These are phyloP conservation scores for Ostreobium quekettii DNA, from an alignment of 139 green algal genomes.

Conservation along the genomic window DNA sequence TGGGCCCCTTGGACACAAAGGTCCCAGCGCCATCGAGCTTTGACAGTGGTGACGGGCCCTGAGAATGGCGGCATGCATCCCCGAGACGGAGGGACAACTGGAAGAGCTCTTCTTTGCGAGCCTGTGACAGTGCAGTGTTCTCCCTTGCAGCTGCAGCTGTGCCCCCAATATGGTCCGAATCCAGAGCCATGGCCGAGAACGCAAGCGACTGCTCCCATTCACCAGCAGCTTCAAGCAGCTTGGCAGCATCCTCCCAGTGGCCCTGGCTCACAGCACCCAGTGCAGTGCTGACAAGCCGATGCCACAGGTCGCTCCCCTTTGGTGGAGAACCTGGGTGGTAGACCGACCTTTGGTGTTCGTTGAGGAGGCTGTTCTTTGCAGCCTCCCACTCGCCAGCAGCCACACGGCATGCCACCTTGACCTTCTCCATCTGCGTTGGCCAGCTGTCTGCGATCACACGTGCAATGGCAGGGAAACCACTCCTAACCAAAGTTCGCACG, in stretches of 20 bases:
- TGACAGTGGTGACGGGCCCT: no score
- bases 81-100: background rate
- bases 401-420: constrained; percentile 19
- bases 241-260: background rate
- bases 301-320: constrained; percentile 4
- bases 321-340: constrained; percentile 3
- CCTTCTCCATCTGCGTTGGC: background rate
- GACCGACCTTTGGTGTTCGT: constrained; percentile 11
- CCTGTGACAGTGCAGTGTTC: background rate
- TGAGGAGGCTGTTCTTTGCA: background rate
- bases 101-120: background rate
- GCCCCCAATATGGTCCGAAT: background rate
- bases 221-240: constrained; percentile 3
- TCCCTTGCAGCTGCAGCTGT: background rate
- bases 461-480: constrained; percentile 12
- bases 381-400: constrained; percentile 9
- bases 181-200: background rate
- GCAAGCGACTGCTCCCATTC: constrained; percentile 13
- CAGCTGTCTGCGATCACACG: constrained; percentile 3
- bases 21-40: background rate
- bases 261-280: constrained; percentile 3
- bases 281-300: constrained; percentile 1
- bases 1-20: background rate
- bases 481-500: constrained; percentile 9
- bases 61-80: no score